Evolutionary conservation across 495 filamentous ascomycete species (phyloP), one percentile per base, ranked within the genome.

Genomic region (Chaetomidium leptoderma): DNA sequence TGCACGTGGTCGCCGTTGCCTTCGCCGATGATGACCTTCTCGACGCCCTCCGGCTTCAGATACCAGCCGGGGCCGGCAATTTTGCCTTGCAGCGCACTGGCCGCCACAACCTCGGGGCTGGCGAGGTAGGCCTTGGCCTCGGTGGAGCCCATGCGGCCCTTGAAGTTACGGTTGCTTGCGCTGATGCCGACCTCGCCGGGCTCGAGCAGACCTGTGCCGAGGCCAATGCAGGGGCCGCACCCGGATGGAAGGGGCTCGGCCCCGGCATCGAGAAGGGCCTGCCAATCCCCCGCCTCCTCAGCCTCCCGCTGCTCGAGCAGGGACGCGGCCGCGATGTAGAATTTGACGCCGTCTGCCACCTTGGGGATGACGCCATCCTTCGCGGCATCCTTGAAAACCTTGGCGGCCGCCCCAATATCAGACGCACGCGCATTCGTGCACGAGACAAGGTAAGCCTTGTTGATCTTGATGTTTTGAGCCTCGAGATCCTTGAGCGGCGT

Each of bases 311-410:
- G 92, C 70, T 97, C 92, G 0, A 85, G 77, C 0, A 84, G 63
- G 0, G 91, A 96, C 0, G 93, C 93, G 1, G 93, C 91, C 0
- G 92, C 88, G 55, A 97, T 89, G 72, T 97, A 96, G 68, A 98
- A 87, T 39, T 92, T 78, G 8, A 97, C 91, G 47, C 87, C 83
- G 0, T 82, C 71, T 0, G 90, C 85, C 50, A 98, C 83, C 72
- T 87, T 91, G n/a, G 88, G 79, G 21, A 79, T 70, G n/a, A 74
- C 72, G 11, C 78, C 84, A 6, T 76, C 75, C 55, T 76, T 70
- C 0, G 83, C 83, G 8, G 87, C 89, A 11, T 93, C 88, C 59
- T 80, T 83, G 80, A 98, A 97, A 3, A 97, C 92, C 35, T 80
- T 80, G 2, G 92, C 92, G 2, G 93, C 93, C 1, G 87, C 83